Percentiles rank a stretch among this genome's conserved stretches.
These are phyloP conservation scores for Tephrocybe rancida DNA, from an alignment of 768 basidiomycete species.

Conservation along the genomic window DNA sequence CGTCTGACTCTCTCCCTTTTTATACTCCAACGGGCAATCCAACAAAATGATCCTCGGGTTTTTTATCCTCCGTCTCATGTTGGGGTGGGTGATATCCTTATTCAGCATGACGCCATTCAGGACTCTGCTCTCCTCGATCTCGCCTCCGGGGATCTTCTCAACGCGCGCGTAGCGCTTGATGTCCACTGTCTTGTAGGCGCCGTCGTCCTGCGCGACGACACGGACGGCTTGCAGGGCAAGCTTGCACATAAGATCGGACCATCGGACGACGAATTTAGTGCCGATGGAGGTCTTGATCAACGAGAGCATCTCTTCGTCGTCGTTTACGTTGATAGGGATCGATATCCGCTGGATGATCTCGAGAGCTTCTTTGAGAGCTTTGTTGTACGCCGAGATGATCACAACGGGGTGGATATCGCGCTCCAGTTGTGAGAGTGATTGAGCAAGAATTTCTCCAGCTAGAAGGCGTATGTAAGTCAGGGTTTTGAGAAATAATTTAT, in stretches of 20 bases:
- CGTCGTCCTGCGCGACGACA: constrained; percentile 79
- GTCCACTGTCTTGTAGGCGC: constrained; percentile 85
- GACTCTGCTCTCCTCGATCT: constrained; percentile 91
- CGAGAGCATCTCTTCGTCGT: constrained; percentile 91
- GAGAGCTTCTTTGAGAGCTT: constrained; percentile 90
- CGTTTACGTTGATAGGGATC: constrained; percentile 82
- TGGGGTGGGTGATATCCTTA: constrained; percentile 98
- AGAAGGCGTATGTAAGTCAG: not conserved
- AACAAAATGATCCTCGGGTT: constrained; percentile 88
- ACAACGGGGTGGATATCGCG: constrained; percentile 98
- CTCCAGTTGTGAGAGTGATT: constrained; percentile 90
- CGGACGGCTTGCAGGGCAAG: constrained; percentile 93
- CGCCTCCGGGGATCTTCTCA: constrained; percentile 97
- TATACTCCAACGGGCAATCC: constrained; percentile 97
- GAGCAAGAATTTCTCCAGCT: constrained; percentile 97
- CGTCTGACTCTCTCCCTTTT: constrained; percentile 98
- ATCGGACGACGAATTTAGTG: constrained; percentile 95
- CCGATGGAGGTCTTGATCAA: constrained; percentile 99
- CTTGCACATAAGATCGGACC: constrained; percentile 97
- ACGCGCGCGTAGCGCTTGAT: constrained; percentile 98
- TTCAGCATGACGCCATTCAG: constrained; percentile 94
- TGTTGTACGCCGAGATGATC: constrained; percentile 98
- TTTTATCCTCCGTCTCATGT: constrained; percentile 90
- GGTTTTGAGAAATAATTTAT: not conserved
- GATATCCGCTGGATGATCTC: constrained; percentile 88